Conservation (phyloP, 768 basidiomycete genomes). For the Leccinum rimulosum region DNA sequence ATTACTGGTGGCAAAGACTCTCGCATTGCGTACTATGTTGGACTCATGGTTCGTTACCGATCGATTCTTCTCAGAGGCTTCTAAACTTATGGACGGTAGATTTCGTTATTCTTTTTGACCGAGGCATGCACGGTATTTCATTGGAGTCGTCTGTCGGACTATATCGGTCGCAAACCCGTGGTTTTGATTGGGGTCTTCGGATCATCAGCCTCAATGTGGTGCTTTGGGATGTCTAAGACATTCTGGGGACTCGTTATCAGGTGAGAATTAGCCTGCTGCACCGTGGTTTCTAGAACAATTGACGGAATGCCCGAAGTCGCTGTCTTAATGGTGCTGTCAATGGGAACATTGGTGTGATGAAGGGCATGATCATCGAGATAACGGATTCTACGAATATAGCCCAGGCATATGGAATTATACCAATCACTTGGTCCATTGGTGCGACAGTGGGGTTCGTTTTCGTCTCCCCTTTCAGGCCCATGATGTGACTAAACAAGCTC, state of each 20-base stretch:
- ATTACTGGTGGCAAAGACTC: conserved; percentile 45
- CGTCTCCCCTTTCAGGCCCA: not conserved
- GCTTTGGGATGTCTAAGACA: conserved; percentile 47
- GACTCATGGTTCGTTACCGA: conserved; percentile 40
- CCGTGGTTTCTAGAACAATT: not conserved
- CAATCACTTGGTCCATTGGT: conserved; percentile 45
- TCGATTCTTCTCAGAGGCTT: not conserved
- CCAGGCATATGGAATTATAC: conserved; percentile 56
- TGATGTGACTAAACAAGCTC: conserved; percentile 1
- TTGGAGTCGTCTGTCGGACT: conserved; percentile 50
- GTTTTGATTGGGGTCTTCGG: conserved; percentile 45
- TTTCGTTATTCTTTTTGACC: conserved; percentile 48
- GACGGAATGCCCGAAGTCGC: conserved; percentile 31
- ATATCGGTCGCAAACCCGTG: conserved; percentile 49
- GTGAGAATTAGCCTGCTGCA: conserved; percentile 13
- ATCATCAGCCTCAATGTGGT: conserved; percentile 44
- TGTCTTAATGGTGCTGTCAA: conserved; percentile 47
- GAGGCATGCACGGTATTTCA: conserved; percentile 47
- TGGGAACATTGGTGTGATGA: conserved; percentile 55
- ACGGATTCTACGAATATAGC: conserved; percentile 34
- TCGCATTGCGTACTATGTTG: conserved; percentile 46
- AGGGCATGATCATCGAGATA: conserved; percentile 45
- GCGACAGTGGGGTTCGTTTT: conserved; percentile 41
- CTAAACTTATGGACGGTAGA: conserved; percentile 24
- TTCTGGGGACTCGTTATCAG: conserved; percentile 44